Conservation (phyloP, 805 yeast genomes). For the Ogataea paraovalis region DNA sequence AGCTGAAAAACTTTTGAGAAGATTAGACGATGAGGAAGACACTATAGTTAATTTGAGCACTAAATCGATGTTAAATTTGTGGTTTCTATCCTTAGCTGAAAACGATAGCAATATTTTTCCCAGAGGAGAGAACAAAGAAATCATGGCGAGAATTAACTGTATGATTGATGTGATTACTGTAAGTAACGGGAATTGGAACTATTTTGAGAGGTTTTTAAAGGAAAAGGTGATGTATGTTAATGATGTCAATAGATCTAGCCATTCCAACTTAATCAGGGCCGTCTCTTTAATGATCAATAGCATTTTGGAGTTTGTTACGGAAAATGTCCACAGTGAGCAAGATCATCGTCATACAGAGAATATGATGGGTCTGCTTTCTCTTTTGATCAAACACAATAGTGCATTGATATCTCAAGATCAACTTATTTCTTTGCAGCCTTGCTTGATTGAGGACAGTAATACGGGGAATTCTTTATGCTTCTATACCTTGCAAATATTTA, state of each 20-base stretch:
- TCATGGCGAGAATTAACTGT: constrained; percentile 23
- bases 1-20: constrained; percentile 47
- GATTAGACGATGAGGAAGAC: constrained; percentile 71
- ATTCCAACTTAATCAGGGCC: constrained; percentile 16
- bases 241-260: constrained; percentile 16
- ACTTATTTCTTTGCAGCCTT: constrained; percentile 60
- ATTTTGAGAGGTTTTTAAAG: constrained; percentile 46
- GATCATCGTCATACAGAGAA: constrained; percentile 28
- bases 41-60: constrained; percentile 41
- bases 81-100: constrained; percentile 28
- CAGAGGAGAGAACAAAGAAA: constrained; percentile 1
- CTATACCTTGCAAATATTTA: constrained; percentile 52
- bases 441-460: constrained; percentile 45
- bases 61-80: constrained; percentile 32
- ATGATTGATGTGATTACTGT: constrained; percentile 37
- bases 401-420: constrained; percentile 62
- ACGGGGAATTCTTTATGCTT: constrained; percentile 40
- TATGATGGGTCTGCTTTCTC: constrained; percentile 48
- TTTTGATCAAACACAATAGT: constrained; percentile 50
- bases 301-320: constrained; percentile 35
- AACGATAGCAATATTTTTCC: not conserved
- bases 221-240: constrained; percentile 37
- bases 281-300: constrained; percentile 32
- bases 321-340: constrained; percentile 27
- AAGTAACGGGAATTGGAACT: constrained; percentile 37